phyloP scores from a whole-genome alignment of 2,329 filamentous ascomycete species.

The Dothideomycetes sp. region DNA sequence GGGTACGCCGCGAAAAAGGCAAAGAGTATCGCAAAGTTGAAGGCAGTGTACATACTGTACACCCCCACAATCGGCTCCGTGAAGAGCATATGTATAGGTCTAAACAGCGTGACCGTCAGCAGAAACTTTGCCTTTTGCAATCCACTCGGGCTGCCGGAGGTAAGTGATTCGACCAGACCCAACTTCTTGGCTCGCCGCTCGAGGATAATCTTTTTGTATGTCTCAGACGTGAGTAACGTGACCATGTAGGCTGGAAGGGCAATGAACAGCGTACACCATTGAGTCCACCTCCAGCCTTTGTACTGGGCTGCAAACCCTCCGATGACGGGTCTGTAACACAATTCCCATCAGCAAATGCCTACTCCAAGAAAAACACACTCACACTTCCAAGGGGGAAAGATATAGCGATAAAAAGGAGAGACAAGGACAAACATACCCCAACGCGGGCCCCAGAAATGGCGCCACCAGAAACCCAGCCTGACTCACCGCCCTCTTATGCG shows the following conservation, averaged over 20 bases:
- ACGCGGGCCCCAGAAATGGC: conserved; percentile 28
- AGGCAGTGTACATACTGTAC: conserved; percentile 20
- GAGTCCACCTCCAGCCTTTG: conserved; percentile 31
- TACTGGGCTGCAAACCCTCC: conserved; percentile 32
- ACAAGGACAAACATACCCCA: conserved; percentile 20
- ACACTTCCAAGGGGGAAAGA: no score
- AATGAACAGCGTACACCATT: conserved; percentile 34
- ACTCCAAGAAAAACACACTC: no score
- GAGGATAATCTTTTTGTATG: conserved; percentile 42
- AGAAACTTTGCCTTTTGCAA: conserved; percentile 12
- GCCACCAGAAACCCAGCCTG: conserved; percentile 28
- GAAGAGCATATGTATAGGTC: conserved; percentile 23
- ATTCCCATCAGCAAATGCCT: conserved; percentile 5
- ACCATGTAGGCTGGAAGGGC: conserved; percentile 24
- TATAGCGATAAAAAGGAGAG: neutral
- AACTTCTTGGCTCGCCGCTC: conserved; percentile 23
- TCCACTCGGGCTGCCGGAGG: neutral
- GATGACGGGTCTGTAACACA: conserved; percentile 25
- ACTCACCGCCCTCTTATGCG: conserved; percentile 21
- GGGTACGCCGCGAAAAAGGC: conserved; percentile 23
- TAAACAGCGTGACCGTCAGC: conserved; percentile 17
- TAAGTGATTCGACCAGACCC: conserved; percentile 15
- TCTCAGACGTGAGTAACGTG: conserved; percentile 40
- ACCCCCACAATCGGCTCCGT: conserved; percentile 25
- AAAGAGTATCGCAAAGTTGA: conserved; percentile 20